A percentile compares a stretch with the other conserved stretches of the same genome.
phyloP scores from a whole-genome alignment of 179 eudicot genomes.

The Sideroxylon spinosum region DNA sequence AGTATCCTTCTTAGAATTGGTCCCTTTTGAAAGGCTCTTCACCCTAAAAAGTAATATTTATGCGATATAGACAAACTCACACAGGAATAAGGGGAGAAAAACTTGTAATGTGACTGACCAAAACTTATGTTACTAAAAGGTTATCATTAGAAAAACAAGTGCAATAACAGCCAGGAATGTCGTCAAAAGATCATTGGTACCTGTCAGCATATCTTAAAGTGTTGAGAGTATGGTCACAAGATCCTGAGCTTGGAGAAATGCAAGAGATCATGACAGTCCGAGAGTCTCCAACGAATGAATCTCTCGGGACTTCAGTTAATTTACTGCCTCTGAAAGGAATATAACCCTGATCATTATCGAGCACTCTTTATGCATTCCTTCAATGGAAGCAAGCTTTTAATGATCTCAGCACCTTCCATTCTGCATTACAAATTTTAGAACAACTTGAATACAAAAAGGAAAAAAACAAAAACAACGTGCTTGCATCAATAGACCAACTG shows the following conservation, averaged over 20 bases:
- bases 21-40: slow-evolving; percentile 90
- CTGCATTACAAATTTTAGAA: slow-evolving; percentile 33
- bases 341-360: slow-evolving; percentile 93
- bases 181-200: slow-evolving; percentile 25
- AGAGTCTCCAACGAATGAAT: slow-evolving; percentile 94
- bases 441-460: neutral
- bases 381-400: slow-evolving; percentile 93
- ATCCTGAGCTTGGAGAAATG: slow-evolving; percentile 86
- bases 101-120: no score
- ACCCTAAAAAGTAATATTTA: slow-evolving; percentile 43
- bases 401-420: slow-evolving; percentile 97
- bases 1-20: slow-evolving; percentile 63
- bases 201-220: slow-evolving; percentile 97
- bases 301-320: slow-evolving; percentile 92
- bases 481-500: neutral
- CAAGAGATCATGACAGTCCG: slow-evolving; percentile 98
- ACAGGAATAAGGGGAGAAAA: neutral
- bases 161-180: neutral
- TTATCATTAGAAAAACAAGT: no score
- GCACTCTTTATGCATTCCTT: slow-evolving; percentile 97
- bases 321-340: slow-evolving; percentile 98
- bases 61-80: neutral
- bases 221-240: slow-evolving; percentile 94
- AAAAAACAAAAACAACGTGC: neutral
- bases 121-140: no score